Evolutionary conservation across 805 yeast genomes (phyloP), one percentile per base, ranked within the genome.

Genomic region (Peterozyma xylosa): DNA sequence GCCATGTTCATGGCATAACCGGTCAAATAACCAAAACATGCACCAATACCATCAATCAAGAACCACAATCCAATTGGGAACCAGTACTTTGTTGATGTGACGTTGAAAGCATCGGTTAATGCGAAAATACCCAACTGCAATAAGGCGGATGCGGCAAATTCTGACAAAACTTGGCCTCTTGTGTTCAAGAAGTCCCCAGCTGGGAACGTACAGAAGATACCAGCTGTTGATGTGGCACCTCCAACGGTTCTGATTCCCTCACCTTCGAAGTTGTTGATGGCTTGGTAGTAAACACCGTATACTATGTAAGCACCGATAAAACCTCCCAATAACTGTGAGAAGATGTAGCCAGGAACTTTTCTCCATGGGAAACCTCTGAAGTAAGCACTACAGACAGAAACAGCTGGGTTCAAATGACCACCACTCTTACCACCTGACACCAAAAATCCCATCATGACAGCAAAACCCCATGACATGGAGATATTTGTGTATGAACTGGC

Each of bases 371-470:
- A 75, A 7, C 71, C 73, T 57, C 81, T 67, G 52, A 61, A 76
- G 11, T 71, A 53, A 48, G 73, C 74, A 52, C 70, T 63, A 9
- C 69, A 56, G 9, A 76, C 41, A 1, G 80, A 74, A 33, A 74
- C 68, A 45, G 76, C 74, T 3, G 80, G 79, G 56, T 76, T 75
- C 47, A 75, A 54, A 56, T 75, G 81, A n/a, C 75, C 81, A 53
- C 79, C 80, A 34, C 79, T 73, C 42, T 74, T 62, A 50, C 81
- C 81, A 47, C 78, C 78, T 35, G 77, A 66, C 7, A 66, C 61
- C 42, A 66, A 62, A 51, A 71, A 73, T 40, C 80, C 81, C 53
- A 74, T 54, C 52, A 72, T 70, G 34, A 71, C 77, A 1, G 76
- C 80, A 33, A 73, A 60, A 38, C 76, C 81, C 80, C 80, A 75